Conservation (phyloP, 2,329 filamentous ascomycete species). For the Penicillium sp. region DNA sequence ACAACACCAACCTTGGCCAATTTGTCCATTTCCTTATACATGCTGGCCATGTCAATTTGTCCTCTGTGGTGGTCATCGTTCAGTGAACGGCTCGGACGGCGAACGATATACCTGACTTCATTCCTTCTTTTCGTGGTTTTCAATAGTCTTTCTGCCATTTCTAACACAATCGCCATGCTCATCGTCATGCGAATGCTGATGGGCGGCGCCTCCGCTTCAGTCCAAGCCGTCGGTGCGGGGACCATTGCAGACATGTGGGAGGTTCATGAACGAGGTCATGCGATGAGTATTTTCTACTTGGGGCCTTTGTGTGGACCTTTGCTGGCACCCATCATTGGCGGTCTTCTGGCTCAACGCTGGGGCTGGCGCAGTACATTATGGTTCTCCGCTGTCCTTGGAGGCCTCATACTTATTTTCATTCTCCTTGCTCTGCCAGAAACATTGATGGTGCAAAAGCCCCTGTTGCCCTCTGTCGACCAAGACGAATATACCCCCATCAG, state of each 20-base stretch:
- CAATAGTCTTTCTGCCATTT: constrained; percentile 67
- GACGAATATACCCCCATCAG: constrained; percentile 23
- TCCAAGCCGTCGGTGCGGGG: constrained; percentile 79
- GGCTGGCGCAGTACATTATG: constrained; percentile 78
- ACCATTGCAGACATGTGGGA: constrained; percentile 84
- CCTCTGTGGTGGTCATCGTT: constrained; percentile 87
- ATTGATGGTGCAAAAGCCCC: constrained; percentile 29
- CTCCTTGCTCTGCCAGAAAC: constrained; percentile 49
- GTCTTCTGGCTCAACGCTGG: constrained; percentile 65
- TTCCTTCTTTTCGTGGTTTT: constrained; percentile 73
- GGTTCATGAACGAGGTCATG: constrained; percentile 66
- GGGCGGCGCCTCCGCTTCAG: constrained; percentile 75
- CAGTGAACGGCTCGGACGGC: constrained; percentile 68
- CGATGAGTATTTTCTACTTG: constrained; percentile 83
- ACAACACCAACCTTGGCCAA: constrained; percentile 68
- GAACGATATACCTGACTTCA: constrained; percentile 75
- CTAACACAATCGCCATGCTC: constrained; percentile 71
- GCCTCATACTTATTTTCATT: constrained; percentile 40
- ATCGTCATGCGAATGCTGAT: constrained; percentile 72
- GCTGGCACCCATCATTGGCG: constrained; percentile 74
- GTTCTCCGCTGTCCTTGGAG: constrained; percentile 72
- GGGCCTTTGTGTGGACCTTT: constrained; percentile 75
- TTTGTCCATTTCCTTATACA: constrained; percentile 74
- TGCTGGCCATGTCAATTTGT: constrained; percentile 80
- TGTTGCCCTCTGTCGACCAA: constrained; percentile 23